Conservation (phyloP, 2,329 filamentous ascomycete species). For the Phialocephala subalpina region DNA sequence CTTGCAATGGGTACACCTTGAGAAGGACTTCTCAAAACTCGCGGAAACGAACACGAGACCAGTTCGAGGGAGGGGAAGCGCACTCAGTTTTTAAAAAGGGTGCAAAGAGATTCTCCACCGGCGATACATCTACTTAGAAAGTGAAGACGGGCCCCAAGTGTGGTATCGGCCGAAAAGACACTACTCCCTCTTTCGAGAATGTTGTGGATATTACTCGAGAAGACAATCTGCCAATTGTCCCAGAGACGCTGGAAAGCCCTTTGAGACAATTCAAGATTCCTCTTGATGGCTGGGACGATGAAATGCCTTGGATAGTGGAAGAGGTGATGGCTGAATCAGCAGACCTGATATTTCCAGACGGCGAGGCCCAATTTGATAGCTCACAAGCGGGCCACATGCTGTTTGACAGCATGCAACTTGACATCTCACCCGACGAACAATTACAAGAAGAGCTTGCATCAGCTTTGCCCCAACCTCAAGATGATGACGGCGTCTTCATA, state of each 20-base stretch:
- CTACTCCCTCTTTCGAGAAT: neutral
- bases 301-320: neutral
- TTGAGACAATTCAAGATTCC: neutral
- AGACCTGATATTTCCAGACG: too few species aligned
- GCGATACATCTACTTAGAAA: neutral
- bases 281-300: neutral
- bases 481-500: conserved; percentile 11
- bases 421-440: neutral
- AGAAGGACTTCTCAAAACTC: neutral
- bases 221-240: neutral
- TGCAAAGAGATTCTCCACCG: neutral
- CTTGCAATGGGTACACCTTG: neutral
- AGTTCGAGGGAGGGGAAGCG: neutral
- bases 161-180: neutral
- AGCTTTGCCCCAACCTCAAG: neutral
- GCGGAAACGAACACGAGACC: neutral
- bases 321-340: too few species aligned
- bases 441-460: too few species aligned
- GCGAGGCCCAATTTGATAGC: too few species aligned
- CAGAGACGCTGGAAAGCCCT: neutral
- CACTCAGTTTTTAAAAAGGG: neutral
- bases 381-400: too few species aligned
- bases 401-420: neutral
- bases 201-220: neutral
- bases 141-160: neutral